These are phyloP conservation scores for Zygoascus meyerae DNA, from an alignment of 1,139 yeast genomes.

Conservation along the genomic window DNA sequence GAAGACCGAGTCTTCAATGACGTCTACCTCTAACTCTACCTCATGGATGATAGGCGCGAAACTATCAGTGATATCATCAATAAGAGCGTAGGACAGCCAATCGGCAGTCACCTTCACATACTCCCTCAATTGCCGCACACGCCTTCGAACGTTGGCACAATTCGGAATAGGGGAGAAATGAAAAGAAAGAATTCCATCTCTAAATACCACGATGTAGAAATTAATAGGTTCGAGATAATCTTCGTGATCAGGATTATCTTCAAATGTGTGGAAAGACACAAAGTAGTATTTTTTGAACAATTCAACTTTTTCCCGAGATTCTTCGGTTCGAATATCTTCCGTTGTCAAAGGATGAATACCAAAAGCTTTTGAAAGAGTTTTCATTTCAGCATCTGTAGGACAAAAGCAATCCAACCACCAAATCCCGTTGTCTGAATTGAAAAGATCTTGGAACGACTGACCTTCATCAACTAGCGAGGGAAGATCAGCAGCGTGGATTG, in stretches of 20 bases:
- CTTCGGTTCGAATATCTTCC: slow-evolving; percentile 90
- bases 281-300: slow-evolving; percentile 82
- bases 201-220: slow-evolving; percentile 81
- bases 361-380: slow-evolving; percentile 79
- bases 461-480: slow-evolving; percentile 65
- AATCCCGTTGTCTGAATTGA: slow-evolving; percentile 52
- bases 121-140: slow-evolving; percentile 85
- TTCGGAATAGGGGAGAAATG: slow-evolving; percentile 79
- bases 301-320: slow-evolving; percentile 92
- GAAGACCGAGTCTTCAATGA: slow-evolving; percentile 80
- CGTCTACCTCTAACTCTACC: slow-evolving; percentile 86
- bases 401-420: slow-evolving; percentile 87
- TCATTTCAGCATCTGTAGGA: slow-evolving; percentile 96
- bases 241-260: slow-evolving; percentile 56
- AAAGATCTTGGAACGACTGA: slow-evolving; percentile 58
- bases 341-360: slow-evolving; percentile 94
- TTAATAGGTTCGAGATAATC: slow-evolving; percentile 84
- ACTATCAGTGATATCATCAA: slow-evolving; percentile 91
- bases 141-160: slow-evolving; percentile 81
- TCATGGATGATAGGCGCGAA: slow-evolving; percentile 87
- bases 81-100: slow-evolving; percentile 90
- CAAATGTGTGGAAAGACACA: slow-evolving; percentile 90
- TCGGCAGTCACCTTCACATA: slow-evolving; percentile 84
- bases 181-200: slow-evolving; percentile 77
- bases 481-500: slow-evolving; percentile 83